Evolutionary conservation across 345 rosid genomes (phyloP), one percentile per base, ranked within the genome.

Genomic region (Moricandia arvensis): DNA sequence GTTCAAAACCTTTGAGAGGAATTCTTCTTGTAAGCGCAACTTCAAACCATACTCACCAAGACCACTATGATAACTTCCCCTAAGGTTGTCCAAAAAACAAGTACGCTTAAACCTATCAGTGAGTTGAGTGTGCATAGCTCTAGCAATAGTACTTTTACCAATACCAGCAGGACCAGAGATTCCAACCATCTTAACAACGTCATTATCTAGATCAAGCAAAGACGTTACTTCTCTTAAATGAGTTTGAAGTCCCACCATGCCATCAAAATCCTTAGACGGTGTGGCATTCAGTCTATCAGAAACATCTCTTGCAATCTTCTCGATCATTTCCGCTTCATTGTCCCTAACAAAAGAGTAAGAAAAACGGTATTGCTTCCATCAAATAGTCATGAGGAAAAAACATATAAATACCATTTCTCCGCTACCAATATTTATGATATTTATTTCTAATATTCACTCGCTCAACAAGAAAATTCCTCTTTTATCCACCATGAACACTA

Each of bases 131-230:
- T 73, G 18, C 4, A 73, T n/a, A 63, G 63, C 70, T 53, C 71
- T 26, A 2, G 77, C 77, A 9, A 73, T 26, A 13, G 77, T 63
- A 6, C 12, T 72, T 8, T 72, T 72, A 62, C 69, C 76, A 13
- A 72, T 62, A 0, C 75, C 75, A 1, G 73, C 63, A 8, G 66
- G 74, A 59, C 74, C 74, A 37, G 0, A 7, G 17, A 72, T 47
- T 30, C 18, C 75, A 37, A 72, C 60, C 4, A 72, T 43, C 60
- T 11, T 29, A 29, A 10, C 47, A 5, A 0, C 33, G 12, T 66
- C 54, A 8, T 6, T 0, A 7, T 27, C 43, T 2, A 72, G 15
- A 11, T 45, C 5, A 45, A 72, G 8, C 24, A 72, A 26, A 72
- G 47, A 33, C 21, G 17, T 1, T n/a, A 72, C 15, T 17, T 12